Conservation (phyloP, 306 rosid species). For the Carpinus viminea region DNA sequence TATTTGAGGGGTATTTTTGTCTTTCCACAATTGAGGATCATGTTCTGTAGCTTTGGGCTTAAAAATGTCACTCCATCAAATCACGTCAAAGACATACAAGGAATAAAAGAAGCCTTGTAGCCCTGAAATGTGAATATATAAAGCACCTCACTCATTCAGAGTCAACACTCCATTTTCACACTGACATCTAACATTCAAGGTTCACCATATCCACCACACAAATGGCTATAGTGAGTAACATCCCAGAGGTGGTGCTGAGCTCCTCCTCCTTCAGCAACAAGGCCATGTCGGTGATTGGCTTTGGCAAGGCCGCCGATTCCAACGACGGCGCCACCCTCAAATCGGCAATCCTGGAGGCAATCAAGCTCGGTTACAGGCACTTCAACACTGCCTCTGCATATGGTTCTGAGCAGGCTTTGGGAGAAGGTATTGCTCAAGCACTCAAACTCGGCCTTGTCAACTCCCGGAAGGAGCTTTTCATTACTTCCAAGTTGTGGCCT, state of each 20-base stretch:
- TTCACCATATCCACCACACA: background rate
- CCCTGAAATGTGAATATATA: background rate
- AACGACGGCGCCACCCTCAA: background rate
- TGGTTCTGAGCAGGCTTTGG: conserved; percentile 3
- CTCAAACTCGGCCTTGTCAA: background rate
- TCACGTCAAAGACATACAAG: too few species aligned
- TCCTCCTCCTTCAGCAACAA: background rate
- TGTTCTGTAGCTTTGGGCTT: too few species aligned
- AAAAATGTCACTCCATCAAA: too few species aligned
- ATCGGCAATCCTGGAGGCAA: background rate
- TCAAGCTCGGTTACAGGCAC: conserved; percentile 14
- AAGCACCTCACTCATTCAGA: too few species aligned
- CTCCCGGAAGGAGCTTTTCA: background rate
- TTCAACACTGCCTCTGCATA: background rate
- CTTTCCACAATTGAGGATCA: too few species aligned
- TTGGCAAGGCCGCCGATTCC: background rate
- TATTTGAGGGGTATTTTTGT: too few species aligned
- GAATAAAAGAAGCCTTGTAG: too few species aligned
- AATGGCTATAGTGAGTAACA: background rate
- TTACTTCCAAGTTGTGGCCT: conserved; percentile 8
- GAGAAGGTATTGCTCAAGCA: conserved; percentile 13
- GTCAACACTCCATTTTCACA: too few species aligned
- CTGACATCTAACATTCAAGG: too few species aligned
- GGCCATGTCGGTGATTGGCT: conserved; percentile 8
- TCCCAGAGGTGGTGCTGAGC: conserved; percentile 6